Evolutionary conservation across 768 basidiomycete genomes (phyloP).

Genomic region (Tremella yokohamensis): DNA sequence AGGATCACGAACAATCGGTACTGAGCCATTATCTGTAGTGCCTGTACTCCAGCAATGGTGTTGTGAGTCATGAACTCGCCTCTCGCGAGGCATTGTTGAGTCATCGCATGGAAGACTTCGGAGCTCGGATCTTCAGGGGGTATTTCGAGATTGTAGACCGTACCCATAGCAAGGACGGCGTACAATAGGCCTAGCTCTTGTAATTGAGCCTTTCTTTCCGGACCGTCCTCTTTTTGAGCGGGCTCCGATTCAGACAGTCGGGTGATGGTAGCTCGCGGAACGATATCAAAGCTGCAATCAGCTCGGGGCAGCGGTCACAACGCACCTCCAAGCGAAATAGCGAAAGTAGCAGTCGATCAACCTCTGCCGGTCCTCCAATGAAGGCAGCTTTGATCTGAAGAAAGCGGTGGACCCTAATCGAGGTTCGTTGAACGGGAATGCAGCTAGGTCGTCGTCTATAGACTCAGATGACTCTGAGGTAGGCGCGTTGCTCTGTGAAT

Average conservation of each 20-base stretch:
- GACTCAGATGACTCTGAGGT: no score
- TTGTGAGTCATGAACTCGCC: conserved; percentile 10
- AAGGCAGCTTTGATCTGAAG: no score
- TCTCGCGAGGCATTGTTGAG: not conserved
- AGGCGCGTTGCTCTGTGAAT: not conserved
- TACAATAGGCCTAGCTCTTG: conserved; percentile 5
- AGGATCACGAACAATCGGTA: not conserved
- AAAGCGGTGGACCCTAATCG: not conserved
- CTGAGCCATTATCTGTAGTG: not conserved
- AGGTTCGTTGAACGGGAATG: not conserved
- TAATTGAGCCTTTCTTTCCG: no score
- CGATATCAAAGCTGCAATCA: not conserved
- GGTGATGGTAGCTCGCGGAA: no score
- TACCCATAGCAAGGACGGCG: conserved; percentile 8
- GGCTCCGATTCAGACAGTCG: no score
- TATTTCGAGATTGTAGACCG: conserved; percentile 8
- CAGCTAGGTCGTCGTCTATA: no score
- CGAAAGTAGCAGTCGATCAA: not conserved
- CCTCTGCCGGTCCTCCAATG: no score
- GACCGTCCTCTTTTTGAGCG: no score
- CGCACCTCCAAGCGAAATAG: not conserved
- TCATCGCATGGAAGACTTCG: not conserved
- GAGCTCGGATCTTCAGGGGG: not conserved
- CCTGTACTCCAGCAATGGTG: conserved; percentile 9
- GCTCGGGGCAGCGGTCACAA: not conserved